Evolutionary conservation across 2,329 filamentous ascomycete genomes (phyloP).

Genomic region (Helotiales sp.): DNA sequence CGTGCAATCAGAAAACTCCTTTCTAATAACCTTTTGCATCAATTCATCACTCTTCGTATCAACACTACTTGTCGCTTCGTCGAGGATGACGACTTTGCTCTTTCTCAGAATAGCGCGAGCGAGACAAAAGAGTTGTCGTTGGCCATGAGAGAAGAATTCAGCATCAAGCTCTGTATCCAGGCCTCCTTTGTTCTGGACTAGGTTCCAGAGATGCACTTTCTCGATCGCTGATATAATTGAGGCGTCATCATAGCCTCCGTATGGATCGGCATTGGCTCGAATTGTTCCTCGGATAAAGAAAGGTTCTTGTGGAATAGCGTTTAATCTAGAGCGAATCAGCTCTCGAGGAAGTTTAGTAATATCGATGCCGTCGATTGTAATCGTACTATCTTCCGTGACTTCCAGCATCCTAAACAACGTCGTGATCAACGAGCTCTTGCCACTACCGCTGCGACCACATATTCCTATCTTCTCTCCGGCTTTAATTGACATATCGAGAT

Average conservation of each 20-base stretch:
- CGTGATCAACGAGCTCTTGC: constrained; percentile 46
- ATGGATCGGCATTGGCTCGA: constrained; percentile 49
- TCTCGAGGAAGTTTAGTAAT: constrained; percentile 44
- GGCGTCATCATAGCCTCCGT: constrained; percentile 37
- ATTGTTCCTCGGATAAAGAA: constrained; percentile 49
- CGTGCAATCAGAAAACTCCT: constrained; percentile 54
- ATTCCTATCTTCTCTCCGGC: constrained; percentile 51
- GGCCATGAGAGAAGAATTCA: constrained; percentile 63
- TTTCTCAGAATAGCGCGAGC: constrained; percentile 46
- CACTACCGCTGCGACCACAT: constrained; percentile 48
- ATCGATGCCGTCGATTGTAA: constrained; percentile 49
- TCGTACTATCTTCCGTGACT: constrained; percentile 40
- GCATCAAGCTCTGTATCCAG: constrained; percentile 41
- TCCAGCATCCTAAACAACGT: constrained; percentile 52
- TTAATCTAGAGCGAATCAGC: constrained; percentile 44
- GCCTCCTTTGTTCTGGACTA: constrained; percentile 22
- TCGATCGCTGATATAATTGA: constrained; percentile 45
- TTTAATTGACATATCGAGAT: constrained; percentile 46
- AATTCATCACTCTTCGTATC: constrained; percentile 57
- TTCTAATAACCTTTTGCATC: constrained; percentile 55
- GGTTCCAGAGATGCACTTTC: constrained; percentile 39
- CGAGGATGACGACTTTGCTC: constrained; percentile 42
- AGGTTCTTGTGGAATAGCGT: constrained; percentile 48
- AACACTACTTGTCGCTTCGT: constrained; percentile 50
- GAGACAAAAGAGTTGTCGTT: constrained; percentile 50